phyloP scores from a whole-genome alignment of 768 basidiomycete species.

The Macrolepiota fuliginosa region DNA sequence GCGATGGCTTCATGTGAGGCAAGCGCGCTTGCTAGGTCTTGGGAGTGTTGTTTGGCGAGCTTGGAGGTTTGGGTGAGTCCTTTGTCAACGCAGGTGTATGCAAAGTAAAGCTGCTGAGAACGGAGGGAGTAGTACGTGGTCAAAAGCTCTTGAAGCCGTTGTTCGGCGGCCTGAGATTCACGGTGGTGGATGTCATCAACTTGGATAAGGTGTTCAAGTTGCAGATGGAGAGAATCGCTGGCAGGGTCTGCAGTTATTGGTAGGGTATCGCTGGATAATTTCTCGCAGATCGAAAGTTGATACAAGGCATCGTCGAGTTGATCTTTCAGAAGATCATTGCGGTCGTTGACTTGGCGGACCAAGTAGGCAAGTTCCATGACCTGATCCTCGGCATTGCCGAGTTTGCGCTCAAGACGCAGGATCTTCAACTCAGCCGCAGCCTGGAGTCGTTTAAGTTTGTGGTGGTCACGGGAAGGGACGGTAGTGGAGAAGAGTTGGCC shows the following conservation, averaged over 20 bases:
- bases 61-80: slow-evolving; percentile 26
- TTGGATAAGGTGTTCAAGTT: slow-evolving; percentile 20
- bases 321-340: slow-evolving; percentile 42
- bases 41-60: slow-evolving; percentile 28
- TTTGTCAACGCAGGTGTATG: slow-evolving; percentile 25
- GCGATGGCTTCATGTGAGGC: slow-evolving; percentile 41
- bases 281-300: slow-evolving; percentile 29
- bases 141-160: slow-evolving; percentile 18
- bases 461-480: slow-evolving; percentile 33
- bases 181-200: slow-evolving; percentile 13
- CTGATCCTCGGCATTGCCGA: slow-evolving; percentile 67
- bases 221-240: slow-evolving; percentile 15
- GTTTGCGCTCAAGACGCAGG: slow-evolving; percentile 55
- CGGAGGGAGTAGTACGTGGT: slow-evolving; percentile 36
- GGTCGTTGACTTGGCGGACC: slow-evolving; percentile 54
- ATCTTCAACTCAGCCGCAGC: slow-evolving; percentile 30
- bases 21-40: slow-evolving; percentile 38
- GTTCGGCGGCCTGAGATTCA: slow-evolving; percentile 11
- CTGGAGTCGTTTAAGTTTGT: slow-evolving; percentile 38
- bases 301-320: slow-evolving; percentile 30
- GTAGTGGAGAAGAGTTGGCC: slow-evolving; percentile 45
- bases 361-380: slow-evolving; percentile 63
- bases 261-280: not conserved
- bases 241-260: not conserved
- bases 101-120: slow-evolving; percentile 31